phyloP scores from a whole-genome alignment of 345 rosid species.

The Isatis tinctoria region DNA sequence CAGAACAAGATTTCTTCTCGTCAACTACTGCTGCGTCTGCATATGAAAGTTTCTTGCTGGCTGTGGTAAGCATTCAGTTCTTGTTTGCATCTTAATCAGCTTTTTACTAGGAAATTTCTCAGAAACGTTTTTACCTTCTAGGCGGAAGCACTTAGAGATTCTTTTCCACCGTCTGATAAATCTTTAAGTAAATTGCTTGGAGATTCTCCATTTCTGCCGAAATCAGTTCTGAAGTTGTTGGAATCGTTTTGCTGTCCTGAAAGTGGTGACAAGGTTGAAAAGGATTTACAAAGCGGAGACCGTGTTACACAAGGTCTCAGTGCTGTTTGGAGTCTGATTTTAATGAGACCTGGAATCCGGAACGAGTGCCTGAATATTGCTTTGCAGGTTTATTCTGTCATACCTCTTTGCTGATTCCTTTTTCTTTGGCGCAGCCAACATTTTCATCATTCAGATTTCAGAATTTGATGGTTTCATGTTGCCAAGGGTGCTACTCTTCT shows the following conservation, averaged over 20 bases:
- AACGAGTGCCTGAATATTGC: conserved; percentile 85
- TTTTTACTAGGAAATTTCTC: conserved; percentile 6
- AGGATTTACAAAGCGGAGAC: conserved; percentile 74
- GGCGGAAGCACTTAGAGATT: conserved; percentile 92
- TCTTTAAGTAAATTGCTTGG: conserved; percentile 85
- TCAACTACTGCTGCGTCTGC: conserved; percentile 88
- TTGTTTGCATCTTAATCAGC: background rate
- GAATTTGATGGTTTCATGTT: background rate
- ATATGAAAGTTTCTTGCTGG: conserved; percentile 68
- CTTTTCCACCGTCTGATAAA: conserved; percentile 98
- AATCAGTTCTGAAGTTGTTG: conserved; percentile 71
- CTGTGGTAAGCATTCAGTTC: conserved; percentile 61
- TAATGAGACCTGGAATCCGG: conserved; percentile 80
- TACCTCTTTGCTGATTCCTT: conserved; percentile 9
- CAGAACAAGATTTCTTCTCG: conserved; percentile 87
- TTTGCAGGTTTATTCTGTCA: conserved; percentile 62
- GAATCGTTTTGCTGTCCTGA: conserved; percentile 82
- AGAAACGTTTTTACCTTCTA: conserved; percentile 34
- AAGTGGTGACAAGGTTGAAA: conserved; percentile 50
- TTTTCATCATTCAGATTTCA: background rate
- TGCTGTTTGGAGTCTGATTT: conserved; percentile 84
- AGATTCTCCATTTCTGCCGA: conserved; percentile 88
- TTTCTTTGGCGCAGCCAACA: conserved; percentile 1
- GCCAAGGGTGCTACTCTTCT: background rate
- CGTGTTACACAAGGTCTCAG: conserved; percentile 98